Evolutionary conservation across 352 stramenopile genomes (phyloP).

Genomic region (Peronospora destructor): DNA sequence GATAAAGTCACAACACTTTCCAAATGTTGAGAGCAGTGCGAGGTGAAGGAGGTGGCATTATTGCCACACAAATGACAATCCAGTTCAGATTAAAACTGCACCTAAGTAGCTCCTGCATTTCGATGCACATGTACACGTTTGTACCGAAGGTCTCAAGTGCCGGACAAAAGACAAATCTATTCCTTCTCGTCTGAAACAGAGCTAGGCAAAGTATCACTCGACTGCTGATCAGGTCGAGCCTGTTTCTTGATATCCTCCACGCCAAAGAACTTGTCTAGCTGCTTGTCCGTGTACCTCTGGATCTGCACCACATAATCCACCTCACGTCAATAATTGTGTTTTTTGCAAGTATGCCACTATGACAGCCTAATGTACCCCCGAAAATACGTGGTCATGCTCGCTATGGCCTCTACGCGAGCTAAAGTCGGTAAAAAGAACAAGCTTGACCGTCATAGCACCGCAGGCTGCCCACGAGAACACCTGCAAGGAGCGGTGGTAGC

Average conservation of each 20-base stretch:
- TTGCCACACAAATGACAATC: not conserved
- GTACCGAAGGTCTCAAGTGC: not conserved
- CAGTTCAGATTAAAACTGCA: no score
- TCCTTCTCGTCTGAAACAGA: constrained; percentile 16
- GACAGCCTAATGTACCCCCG: constrained; percentile 33
- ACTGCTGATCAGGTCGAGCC: constrained; percentile 11
- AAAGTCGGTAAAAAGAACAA: constrained; percentile 85
- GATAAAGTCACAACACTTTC: constrained; percentile 13
- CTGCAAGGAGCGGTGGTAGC: constrained; percentile 78
- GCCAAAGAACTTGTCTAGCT: constrained; percentile 84
- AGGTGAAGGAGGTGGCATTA: constrained; percentile 1
- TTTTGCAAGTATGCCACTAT: not conserved
- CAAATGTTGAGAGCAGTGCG: constrained; percentile 4
- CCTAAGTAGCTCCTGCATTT: constrained; percentile 23
- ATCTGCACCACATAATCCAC: constrained; percentile 33
- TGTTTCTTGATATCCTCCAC: constrained; percentile 58
- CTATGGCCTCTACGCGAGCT: constrained; percentile 37
- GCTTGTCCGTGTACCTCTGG: constrained; percentile 72
- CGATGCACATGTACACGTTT: constrained; percentile 12
- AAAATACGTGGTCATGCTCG: constrained; percentile 72
- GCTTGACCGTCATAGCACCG: constrained; percentile 70
- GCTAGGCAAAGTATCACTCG: not conserved
- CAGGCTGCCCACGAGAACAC: constrained; percentile 79
- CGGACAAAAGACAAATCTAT: constrained; percentile 8
- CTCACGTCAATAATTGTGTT: not conserved